Evolutionary conservation across 1,284 basidiomycete genomes (phyloP), one percentile per base, ranked within the genome.

Genomic region (Boletellus deceptivus): DNA sequence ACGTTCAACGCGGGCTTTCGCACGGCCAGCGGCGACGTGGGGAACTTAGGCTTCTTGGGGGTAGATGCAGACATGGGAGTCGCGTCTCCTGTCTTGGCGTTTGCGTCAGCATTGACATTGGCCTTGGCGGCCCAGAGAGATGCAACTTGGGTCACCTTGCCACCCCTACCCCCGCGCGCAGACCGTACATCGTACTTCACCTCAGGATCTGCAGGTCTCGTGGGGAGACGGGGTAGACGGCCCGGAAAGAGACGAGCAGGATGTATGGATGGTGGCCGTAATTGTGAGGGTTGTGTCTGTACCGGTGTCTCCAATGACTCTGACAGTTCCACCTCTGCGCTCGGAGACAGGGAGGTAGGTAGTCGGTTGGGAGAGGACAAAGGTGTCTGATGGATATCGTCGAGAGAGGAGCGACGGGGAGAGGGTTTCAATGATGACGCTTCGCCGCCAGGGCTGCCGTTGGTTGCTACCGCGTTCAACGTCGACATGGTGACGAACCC

Each of bases 161-260:
- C 90, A 1, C 89, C 89, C 46, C 77, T 72, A 2, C 90, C 90
- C 3, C 90, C 89, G 22, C 89, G 78, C 10, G 88, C 89, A 36
- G 86, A 89, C 6, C 84, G 80, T 18, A 87, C 68, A 59, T 91
- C 83, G 63, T 91, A 90, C 56, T 83, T 84, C 22, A 73, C 73
- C 49, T 80, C 80, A 0, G 77, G 69, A 57, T 80, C 77, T 17
- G 52, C 58, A 9, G 63, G 55, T 2, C 67, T 67, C 16, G 70
- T 67, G 3, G 72, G 70, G 48, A 74, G 71, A 0, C 62, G 59
- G 7, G 72, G 59, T 17, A 70, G 54, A 37, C 58, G 65, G 6
- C 59, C 56, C 10, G 61, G 56, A 39, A 56, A 51, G 36, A 58
- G 54, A 33, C 20, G 53, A 0, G 14, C n/a, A 6, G 20, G 41